Percentiles rank a stretch among this genome's conserved stretches.
These are phyloP conservation scores for Pestalotiopsis fici DNA, from an alignment of 2,329 filamentous ascomycete genomes.

Conservation along the genomic window DNA sequence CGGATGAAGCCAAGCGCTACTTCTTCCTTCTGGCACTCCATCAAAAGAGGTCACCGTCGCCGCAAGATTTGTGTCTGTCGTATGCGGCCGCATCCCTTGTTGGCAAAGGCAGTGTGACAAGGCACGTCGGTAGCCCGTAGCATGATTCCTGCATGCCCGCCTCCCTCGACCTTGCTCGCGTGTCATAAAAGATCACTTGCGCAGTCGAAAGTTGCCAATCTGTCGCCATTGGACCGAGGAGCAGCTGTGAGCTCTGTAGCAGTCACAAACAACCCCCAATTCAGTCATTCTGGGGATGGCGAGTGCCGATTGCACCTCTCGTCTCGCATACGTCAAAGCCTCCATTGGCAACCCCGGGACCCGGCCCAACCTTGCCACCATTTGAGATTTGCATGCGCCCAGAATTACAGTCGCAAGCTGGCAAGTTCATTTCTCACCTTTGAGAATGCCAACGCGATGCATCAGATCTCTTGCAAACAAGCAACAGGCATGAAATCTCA, in stretches of 20 bases:
- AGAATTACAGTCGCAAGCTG: not conserved
- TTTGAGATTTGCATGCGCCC: conserved; percentile 17
- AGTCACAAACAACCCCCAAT: not conserved
- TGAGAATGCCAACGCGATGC: not conserved
- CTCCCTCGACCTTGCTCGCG: not conserved
- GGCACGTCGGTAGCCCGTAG: not conserved
- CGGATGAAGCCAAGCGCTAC: not conserved
- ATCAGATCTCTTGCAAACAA: not conserved
- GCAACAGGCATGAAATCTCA: not conserved
- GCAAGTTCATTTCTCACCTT: not conserved
- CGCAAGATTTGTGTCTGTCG: not conserved
- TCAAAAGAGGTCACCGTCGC: not conserved
- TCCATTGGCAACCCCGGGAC: not conserved
- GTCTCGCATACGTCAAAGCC: conserved; percentile 18
- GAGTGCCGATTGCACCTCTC: conserved; percentile 20
- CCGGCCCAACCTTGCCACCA: conserved; percentile 13
- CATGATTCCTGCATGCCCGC: not conserved
- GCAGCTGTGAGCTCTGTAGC: not conserved
- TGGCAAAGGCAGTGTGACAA: not conserved
- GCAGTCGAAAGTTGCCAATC: not conserved
- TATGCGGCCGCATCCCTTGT: not conserved
- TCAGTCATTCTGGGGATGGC: conserved; percentile 11
- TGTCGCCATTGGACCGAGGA: not conserved
- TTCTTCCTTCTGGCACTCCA: not conserved
- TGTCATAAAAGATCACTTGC: not conserved